phyloP scores from a whole-genome alignment of 495 filamentous ascomycete genomes.

The Annulohypoxylon maeteangense region DNA sequence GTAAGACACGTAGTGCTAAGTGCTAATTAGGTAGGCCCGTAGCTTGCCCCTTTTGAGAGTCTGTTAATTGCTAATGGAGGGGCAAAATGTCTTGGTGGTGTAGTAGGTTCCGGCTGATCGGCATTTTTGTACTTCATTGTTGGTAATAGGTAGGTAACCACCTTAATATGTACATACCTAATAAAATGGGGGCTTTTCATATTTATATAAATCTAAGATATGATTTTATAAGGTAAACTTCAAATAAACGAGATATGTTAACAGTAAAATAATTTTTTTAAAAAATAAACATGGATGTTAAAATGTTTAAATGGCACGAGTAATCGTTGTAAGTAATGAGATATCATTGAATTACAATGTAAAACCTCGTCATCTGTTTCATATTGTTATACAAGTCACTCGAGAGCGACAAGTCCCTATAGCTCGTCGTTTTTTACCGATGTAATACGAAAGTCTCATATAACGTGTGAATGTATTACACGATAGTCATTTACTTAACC shows the following conservation, averaged over 20 bases:
- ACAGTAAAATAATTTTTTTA: no score
- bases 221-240: no score
- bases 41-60: conserved; percentile 14
- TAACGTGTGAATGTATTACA: neutral
- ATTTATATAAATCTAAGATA: no score
- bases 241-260: no score
- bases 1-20: conserved; percentile 17
- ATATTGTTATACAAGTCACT: neutral
- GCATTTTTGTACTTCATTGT: neutral
- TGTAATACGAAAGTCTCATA: neutral
- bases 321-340: no score
- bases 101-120: neutral
- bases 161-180: no score
- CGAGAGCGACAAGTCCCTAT: neutral
- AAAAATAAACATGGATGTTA: no score
- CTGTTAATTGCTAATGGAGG: conserved; percentile 18
- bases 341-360: neutral
- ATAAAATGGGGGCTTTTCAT: no score
- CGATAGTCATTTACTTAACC: neutral
- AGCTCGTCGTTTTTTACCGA: neutral
- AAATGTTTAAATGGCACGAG: no score
- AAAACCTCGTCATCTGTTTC: neutral
- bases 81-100: conserved; percentile 20
- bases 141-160: no score
- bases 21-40: conserved; percentile 17